Conservation (phyloP, 345 rosid genomes). For the thale cress (Arabidopsis thaliana) region TAIR10.1 NC_003070.9:5824001-5824500, state of each 20-base stretch:
- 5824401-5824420: conserved; percentile 39
- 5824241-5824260: not conserved
- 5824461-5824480: not conserved
- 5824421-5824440: not conserved
- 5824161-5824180: conserved; percentile 55
- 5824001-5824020: conserved; percentile 47
- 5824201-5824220: not conserved
- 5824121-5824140: conserved; percentile 61
- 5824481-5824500: too few relatives aligned
- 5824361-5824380: conserved; percentile 57
- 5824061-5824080: conserved; percentile 59
- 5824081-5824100: conserved; percentile 56
- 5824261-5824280: not conserved
- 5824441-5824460: too few relatives aligned
- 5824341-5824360: conserved; percentile 56
- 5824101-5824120: conserved; percentile 56
- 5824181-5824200: conserved; percentile 55
- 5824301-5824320: conserved; percentile 49
- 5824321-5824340: conserved; percentile 58
- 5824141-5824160: conserved; percentile 60
- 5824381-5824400: conserved; percentile 50
- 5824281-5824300: conserved; percentile 51
- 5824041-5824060: conserved; percentile 66
- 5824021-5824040: conserved; percentile 54
- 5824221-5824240: not conserved